Evolutionary conservation across 179 eudicot species (phyloP).

Genomic region (Silene noctiflora): DNA sequence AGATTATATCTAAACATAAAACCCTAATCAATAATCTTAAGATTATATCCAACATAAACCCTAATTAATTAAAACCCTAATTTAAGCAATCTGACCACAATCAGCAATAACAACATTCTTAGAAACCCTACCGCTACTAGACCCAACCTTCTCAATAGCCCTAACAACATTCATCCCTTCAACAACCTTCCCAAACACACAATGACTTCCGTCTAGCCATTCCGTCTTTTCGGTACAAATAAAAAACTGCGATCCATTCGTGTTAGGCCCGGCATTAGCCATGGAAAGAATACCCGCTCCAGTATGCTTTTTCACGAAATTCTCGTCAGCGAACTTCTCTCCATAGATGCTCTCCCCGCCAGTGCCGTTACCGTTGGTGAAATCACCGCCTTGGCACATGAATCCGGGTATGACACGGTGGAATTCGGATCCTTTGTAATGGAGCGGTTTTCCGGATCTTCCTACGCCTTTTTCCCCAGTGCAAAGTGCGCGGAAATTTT

Average conservation of each 20-base stretch:
- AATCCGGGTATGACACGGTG: slow-evolving; percentile 69
- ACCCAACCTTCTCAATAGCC: slow-evolving; percentile 73
- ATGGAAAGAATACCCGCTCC: slow-evolving; percentile 73
- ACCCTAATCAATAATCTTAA: not conserved
- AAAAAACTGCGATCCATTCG: slow-evolving; percentile 86
- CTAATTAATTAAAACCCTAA: not conserved
- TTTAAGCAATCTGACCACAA: slow-evolving; percentile 49
- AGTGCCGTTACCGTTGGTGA: slow-evolving; percentile 79
- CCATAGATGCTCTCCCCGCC: slow-evolving; percentile 90
- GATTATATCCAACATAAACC: not conserved
- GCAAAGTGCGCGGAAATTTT: slow-evolving; percentile 81
- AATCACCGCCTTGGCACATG: slow-evolving; percentile 92
- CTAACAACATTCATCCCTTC: slow-evolving; percentile 71
- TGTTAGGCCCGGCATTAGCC: slow-evolving; percentile 70
- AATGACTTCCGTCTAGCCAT: slow-evolving; percentile 82
- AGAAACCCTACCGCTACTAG: slow-evolving; percentile 39
- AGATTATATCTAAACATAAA: too few relatives aligned
- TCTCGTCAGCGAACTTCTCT: slow-evolving; percentile 67
- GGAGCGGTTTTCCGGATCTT: slow-evolving; percentile 54
- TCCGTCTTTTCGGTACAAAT: slow-evolving; percentile 69
- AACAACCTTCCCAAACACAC: slow-evolving; percentile 65
- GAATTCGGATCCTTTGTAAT: slow-evolving; percentile 68
- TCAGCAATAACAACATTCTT: slow-evolving; percentile 61
- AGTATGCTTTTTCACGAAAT: slow-evolving; percentile 73
- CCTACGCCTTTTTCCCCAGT: slow-evolving; percentile 80